Evolutionary conservation across 305 asterid genomes (phyloP), one percentile per base, ranked within the genome.

Genomic region (Ruellia speciosa): DNA sequence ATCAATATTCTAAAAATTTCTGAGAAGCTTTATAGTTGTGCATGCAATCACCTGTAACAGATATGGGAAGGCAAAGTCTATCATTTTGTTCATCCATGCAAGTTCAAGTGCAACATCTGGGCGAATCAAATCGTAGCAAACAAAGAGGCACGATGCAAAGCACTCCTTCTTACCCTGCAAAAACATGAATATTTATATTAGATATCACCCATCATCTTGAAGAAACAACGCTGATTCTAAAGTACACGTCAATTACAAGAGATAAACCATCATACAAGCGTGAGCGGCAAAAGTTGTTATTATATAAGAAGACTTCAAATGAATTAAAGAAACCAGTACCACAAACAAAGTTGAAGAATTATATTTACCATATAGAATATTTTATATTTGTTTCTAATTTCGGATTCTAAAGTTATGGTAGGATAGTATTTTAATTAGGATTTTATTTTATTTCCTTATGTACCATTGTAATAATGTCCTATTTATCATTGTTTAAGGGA

Each of bases 121-220:
- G 31, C 97, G 97, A 52, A 93, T 81, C 76, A 88, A 70, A 57
- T 93, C 99, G 18, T 93, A 93, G 66, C 99, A 93, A 54, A 93
- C 99, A 68, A 93, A 93, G 63, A 93, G 88, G 88, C 99, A 93
- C 3, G 99, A 89, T 0, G 99, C 87, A 5, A 86, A 93, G 79
- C 99, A 93, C 77, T 93, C 99, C 85, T 89, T 93, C 89, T 93
- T 93, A 18, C 99, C 99, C 99, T 93, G 76, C 79, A 74, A 58
- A 71, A 59, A 17, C 52, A 49, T 51, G 43, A 34, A 71, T 55
- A 59, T n/a, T 4, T 60, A 47, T 15, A 39, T 59, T 50, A 64
- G 57, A 8, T 34, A 58, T 62, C 65, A 48, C 39, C 17, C 31
- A 18, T 14, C 53, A 58, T 52, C 15, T 24, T 48, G 9, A n/a